phyloP scores from a whole-genome alignment of 345 rosid species.

The Citrus sinensis region DVS_A1.0 CM039168.1:19491501-19492000 shows the following conservation, averaged over 20 bases:
- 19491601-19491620: not conserved
- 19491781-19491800: not conserved
- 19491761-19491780: not conserved
- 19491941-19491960: not conserved
- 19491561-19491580: no score
- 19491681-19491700: no score
- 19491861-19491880: no score
- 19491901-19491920: not conserved
- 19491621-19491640: not conserved
- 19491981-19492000: not conserved
- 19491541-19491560: no score
- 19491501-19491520: not conserved
- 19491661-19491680: no score
- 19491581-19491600: not conserved
- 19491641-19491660: no score
- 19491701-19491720: no score
- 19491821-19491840: not conserved
- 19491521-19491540: not conserved
- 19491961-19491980: not conserved
- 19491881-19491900: not conserved
- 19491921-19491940: fast-evolving
- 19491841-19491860: no score
- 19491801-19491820: not conserved
- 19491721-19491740: fast-evolving
- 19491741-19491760: not conserved